phyloP scores from a whole-genome alignment of 2,329 filamentous ascomycete genomes.

The Coniochaeta sp. region DNA sequence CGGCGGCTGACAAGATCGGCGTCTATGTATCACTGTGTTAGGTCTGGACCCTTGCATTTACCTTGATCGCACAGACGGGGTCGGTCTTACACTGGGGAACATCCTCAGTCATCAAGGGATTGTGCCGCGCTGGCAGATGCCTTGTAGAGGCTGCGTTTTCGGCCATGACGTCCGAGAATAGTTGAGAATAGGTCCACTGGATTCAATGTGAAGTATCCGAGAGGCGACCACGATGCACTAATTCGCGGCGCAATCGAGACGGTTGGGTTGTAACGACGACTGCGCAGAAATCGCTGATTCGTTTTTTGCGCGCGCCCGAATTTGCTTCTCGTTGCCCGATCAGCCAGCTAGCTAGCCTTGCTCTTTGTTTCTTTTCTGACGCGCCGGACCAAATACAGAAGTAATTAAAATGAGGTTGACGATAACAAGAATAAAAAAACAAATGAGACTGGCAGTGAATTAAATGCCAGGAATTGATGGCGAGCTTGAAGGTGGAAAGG shows the following conservation, averaged over 20 bases:
- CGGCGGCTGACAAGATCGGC: constrained; percentile 72
- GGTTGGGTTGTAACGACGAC: background rate
- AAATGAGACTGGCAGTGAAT: background rate
- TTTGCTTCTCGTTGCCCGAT: background rate
- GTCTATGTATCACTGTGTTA: constrained; percentile 37
- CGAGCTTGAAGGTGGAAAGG: background rate
- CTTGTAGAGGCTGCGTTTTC: constrained; percentile 18
- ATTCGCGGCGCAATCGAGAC: background rate
- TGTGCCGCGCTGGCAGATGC: constrained; percentile 52
- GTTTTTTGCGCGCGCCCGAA: background rate
- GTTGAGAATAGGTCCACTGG: background rate
- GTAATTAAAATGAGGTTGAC: background rate
- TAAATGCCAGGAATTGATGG: background rate
- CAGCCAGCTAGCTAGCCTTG: background rate
- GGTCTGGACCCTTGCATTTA: background rate
- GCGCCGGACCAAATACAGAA: background rate
- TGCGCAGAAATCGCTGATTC: background rate
- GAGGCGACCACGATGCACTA: background rate
- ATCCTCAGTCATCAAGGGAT: constrained; percentile 59
- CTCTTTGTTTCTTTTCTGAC: background rate
- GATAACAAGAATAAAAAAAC: background rate
- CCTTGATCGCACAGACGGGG: background rate
- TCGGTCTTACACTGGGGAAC: constrained; percentile 51
- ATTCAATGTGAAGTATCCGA: background rate
- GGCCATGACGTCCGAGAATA: constrained; percentile 24